Percentiles rank a stretch among this genome's conserved stretches.
Evolutionary conservation across 2,329 filamentous ascomycete species (phyloP).

Genomic region (Neurospora crassa): DNA sequence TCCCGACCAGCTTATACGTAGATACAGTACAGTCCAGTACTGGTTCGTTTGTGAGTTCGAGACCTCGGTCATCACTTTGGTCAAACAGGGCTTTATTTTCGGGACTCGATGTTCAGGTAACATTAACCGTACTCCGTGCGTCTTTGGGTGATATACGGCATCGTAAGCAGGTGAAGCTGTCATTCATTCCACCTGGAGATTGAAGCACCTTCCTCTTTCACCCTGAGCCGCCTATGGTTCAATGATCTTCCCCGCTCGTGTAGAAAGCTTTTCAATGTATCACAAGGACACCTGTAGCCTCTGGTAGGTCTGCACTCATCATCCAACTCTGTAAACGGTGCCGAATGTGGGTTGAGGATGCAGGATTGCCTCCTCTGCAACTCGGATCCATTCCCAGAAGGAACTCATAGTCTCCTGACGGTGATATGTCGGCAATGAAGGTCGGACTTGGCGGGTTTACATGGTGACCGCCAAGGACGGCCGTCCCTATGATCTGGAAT

Average conservation of each 20-base stretch:
- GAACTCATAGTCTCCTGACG: background rate
- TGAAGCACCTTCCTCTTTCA: background rate
- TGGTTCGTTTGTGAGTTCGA: too few relatives aligned
- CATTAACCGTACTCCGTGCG: background rate
- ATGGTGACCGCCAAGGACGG: background rate
- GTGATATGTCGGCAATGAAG: background rate
- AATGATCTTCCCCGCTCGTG: background rate
- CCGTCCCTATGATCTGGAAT: background rate
- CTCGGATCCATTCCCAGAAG: background rate
- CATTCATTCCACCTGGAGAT: background rate
- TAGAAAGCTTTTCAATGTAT: background rate
- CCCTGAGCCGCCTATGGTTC: background rate
- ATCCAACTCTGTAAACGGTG: background rate
- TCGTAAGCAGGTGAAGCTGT: background rate
- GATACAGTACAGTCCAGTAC: background rate
- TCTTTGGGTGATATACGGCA: background rate
- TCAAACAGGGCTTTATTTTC: background rate
- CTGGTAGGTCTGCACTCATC: background rate
- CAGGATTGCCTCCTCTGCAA: background rate
- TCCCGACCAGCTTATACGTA: background rate
- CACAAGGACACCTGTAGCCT: background rate
- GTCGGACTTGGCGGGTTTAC: background rate
- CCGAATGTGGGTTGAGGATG: background rate
- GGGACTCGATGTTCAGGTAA: background rate
- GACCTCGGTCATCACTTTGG: background rate